Evolutionary conservation across 2,329 filamentous ascomycete species (phyloP), one percentile per base, ranked within the genome.

Genomic region (Aspergillus nomiae): DNA sequence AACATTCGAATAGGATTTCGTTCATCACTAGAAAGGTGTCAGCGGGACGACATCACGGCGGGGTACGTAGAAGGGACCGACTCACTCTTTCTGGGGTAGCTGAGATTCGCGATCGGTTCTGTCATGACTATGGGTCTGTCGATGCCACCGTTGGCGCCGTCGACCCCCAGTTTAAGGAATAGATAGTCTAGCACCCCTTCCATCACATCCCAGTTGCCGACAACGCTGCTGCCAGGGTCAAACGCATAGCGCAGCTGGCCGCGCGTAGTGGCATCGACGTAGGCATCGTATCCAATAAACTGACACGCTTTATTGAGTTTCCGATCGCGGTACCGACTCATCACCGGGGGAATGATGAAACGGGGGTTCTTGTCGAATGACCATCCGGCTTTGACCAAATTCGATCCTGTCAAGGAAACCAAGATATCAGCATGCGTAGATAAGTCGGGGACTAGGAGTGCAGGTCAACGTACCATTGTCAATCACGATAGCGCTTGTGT

Each of bases 191-290:
- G 81, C 6, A 97, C 85, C 63, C 94, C 93, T 78, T 99, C 95
- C 88, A 97, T 93, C 38, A 93, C 94, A 78, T 99, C 95, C 93
- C 96, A 99, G 76, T 98, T 98, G 77, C 92, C 94, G 64, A 98
- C 88, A 55, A 99, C 90, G 67, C 94, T 94, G 51, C 90, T 94
- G 28, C 94, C 94, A 2, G 90, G 87, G 76, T 99, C 95, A 71
- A 97, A 98, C 1, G 94, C 90, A 76, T 92, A 91, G 75, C 94
- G 90, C 63, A 96, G 90, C 76, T 98, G 95, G 12, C 93, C 92
- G 61, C 92, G 87, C 26, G 95, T 93, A 1, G 93, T 97, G 30
- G 94, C 95, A 79, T 99, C 95, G 67, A 94, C 90, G 74, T 95
- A 98, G 73, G 96, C 92, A 81, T 99, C 95, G 70, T 89, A 88